These are phyloP conservation scores for Zea mays DNA, from an alignment of 176 grass and related monocot species.

Conservation along the genomic window DNA sequence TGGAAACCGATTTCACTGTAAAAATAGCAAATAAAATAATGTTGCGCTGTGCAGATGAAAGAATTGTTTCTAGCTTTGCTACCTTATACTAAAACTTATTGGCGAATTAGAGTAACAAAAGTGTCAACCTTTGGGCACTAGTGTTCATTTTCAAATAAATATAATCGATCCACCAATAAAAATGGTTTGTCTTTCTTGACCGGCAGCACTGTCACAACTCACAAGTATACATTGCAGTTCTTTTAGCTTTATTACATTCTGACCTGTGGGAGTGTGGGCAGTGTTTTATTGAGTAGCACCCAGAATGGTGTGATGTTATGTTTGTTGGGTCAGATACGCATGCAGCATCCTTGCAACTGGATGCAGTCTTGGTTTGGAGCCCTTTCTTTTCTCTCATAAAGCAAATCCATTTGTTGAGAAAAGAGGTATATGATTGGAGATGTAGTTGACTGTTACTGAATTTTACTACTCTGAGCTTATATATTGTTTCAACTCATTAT, in stretches of 20 bases:
- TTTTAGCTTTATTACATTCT: slow-evolving; percentile 6
- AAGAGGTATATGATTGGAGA: not conserved
- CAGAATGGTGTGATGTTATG: not conserved
- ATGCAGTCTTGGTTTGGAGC: not conserved
- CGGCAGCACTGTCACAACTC: not conserved
- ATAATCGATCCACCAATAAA: not conserved
- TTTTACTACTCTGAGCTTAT: not conserved
- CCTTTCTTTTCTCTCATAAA: not conserved
- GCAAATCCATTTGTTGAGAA: not conserved
- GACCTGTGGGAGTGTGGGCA: not conserved
- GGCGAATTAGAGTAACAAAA: not conserved
- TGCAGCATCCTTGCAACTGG: not conserved
- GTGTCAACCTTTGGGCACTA: not conserved
- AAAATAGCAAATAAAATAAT: not conserved
- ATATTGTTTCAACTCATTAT: not conserved
- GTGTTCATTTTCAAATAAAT: slow-evolving; percentile 28
- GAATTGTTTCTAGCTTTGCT: not conserved
- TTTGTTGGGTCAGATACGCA: not conserved
- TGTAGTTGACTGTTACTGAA: not conserved
- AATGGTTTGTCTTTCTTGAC: not conserved
- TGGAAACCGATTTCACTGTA: not conserved
- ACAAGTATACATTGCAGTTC: not conserved
- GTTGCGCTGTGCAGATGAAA: not conserved
- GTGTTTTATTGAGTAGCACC: not conserved
- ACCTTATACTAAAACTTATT: not conserved